Evolutionary conservation across 176 grass and related monocot species (phyloP).

Genomic region (Leersia perrieri): DNA sequence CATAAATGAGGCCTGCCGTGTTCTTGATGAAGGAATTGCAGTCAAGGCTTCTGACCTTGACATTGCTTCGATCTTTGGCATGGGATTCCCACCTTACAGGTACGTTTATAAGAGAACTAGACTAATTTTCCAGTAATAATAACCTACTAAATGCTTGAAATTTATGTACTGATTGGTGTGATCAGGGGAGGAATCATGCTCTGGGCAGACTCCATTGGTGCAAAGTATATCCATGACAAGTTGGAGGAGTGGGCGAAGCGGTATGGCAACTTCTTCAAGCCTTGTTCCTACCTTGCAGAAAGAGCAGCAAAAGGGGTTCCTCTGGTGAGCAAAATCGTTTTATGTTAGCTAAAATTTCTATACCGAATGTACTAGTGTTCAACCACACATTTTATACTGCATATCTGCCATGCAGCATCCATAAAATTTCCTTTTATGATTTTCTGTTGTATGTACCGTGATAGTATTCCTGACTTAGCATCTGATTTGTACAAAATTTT

Average conservation of each 20-base stretch:
- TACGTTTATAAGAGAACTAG: not conserved
- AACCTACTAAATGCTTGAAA: not conserved
- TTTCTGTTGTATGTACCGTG: not conserved
- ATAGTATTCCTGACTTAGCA: not conserved
- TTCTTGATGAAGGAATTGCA: conserved; percentile 77
- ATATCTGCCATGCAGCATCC: not conserved
- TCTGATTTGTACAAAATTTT: conserved; percentile 15
- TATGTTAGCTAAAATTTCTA: not conserved
- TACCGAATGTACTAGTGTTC: not conserved
- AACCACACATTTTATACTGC: not conserved
- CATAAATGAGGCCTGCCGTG: conserved; percentile 86
- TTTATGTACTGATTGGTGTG: not conserved
- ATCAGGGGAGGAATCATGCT: conserved; percentile 83
- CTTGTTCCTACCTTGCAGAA: conserved; percentile 69
- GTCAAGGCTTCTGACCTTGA: conserved; percentile 92
- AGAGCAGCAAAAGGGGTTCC: conserved; percentile 78
- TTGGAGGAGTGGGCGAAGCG: conserved; percentile 71
- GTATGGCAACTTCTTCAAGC: conserved; percentile 78
- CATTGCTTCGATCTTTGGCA: conserved; percentile 83
- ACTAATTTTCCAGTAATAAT: not conserved
- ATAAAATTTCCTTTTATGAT: not conserved
- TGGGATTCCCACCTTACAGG: conserved; percentile 92
- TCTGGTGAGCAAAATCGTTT: conserved; percentile 58
- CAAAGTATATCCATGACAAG: conserved; percentile 69
- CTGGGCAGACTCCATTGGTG: conserved; percentile 81